These are phyloP conservation scores for Peronosclerospora sorghi DNA, from an alignment of 352 stramenopile genomes.

Conservation along the genomic window DNA sequence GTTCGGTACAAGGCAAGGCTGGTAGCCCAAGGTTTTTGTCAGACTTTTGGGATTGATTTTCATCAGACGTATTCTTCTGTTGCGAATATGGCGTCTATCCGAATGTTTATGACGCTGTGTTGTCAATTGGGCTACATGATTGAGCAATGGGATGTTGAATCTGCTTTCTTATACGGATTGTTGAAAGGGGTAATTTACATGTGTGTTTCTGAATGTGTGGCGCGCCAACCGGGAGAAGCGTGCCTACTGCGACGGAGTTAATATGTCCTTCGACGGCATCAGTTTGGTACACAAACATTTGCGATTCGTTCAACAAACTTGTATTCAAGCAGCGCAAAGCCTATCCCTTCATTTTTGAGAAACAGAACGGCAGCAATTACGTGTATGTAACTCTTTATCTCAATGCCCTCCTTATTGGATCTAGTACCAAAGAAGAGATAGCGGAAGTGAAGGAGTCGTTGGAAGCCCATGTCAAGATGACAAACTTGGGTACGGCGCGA, in stretches of 20 bases:
- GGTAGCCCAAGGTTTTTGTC: too few species aligned
- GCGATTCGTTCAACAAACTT: neutral
- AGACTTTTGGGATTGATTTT: constrained; percentile 13
- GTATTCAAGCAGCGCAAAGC: constrained; percentile 1
- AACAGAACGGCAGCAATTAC: neutral
- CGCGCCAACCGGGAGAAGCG: constrained; percentile 2
- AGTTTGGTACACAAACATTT: constrained; percentile 22
- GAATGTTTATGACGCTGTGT: too few species aligned
- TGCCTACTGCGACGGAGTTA: too few species aligned
- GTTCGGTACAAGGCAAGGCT: constrained; percentile 17
- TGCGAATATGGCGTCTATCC: constrained; percentile 10
- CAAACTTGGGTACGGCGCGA: too few species aligned
- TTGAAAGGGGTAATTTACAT: constrained; percentile 23
- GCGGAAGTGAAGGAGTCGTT: neutral
- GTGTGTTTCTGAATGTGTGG: constrained; percentile 4
- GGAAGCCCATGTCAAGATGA: constrained; percentile 1
- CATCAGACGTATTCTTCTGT: constrained; percentile 19
- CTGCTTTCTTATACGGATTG: constrained; percentile 23
- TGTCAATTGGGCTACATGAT: too few species aligned
- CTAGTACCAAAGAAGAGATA: too few species aligned
- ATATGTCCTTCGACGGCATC: constrained; percentile 24
- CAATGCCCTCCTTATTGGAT: constrained; percentile 3
- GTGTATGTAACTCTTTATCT: constrained; percentile 8
- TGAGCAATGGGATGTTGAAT: constrained; percentile 22
- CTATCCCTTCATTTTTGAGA: constrained; percentile 3